These are phyloP conservation scores for Coniferiporia weirii DNA, from an alignment of 1,284 basidiomycete species.

Conservation along the genomic window DNA sequence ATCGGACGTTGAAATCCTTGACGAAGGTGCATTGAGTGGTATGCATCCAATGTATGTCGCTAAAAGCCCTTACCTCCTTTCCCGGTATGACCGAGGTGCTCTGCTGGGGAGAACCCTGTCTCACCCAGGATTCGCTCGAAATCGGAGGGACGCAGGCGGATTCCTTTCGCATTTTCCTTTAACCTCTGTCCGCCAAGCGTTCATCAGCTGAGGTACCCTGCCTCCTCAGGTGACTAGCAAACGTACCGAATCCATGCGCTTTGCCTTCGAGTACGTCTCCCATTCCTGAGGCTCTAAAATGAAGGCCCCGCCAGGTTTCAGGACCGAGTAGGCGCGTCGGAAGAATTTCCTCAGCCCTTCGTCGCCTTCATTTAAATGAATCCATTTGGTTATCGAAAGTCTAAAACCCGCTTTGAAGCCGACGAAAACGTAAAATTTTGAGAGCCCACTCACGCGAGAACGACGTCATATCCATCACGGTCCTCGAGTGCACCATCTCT, in stretches of 20 bases:
- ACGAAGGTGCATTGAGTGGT: background rate
- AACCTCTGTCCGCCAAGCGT: conserved; percentile 35
- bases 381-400: conserved; percentile 83
- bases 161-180: conserved; percentile 48
- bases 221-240: background rate
- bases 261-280: conserved; percentile 73
- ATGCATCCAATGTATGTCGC: background rate
- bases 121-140: conserved; percentile 50
- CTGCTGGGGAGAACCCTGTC: conserved; percentile 54
- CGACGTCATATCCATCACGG: conserved; percentile 58
- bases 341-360: conserved; percentile 63
- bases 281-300: conserved; percentile 76
- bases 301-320: conserved; percentile 56
- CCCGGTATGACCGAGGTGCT: conserved; percentile 50
- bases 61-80: conserved; percentile 43
- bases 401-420: conserved; percentile 32
- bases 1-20: conserved; percentile 46
- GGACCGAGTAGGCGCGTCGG: conserved; percentile 46
- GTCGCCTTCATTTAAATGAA: conserved; percentile 74
- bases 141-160: conserved; percentile 53
- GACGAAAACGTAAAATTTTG: background rate
- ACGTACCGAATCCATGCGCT: conserved; percentile 54
- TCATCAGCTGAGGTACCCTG: background rate
- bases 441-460: conserved; percentile 56
- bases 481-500: conserved; percentile 52